Evolutionary conservation across 2,329 filamentous ascomycete species (phyloP).

Genomic region (Cryphonectria carpinicola): DNA sequence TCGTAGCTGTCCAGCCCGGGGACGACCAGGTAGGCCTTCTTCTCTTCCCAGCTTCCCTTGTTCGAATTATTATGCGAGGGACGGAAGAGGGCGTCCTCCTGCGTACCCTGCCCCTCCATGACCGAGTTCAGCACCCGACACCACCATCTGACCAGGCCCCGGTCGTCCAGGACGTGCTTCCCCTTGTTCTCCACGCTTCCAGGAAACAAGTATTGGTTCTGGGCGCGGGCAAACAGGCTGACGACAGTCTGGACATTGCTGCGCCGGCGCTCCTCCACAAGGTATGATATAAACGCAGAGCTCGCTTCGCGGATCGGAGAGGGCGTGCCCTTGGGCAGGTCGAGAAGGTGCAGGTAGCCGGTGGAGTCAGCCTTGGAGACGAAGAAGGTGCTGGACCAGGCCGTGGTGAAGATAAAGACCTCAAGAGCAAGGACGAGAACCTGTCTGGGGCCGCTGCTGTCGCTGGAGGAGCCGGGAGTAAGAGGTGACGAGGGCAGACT

Average conservation of each 20-base stretch:
- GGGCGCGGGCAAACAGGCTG: conserved; percentile 88
- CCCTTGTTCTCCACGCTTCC: conserved; percentile 81
- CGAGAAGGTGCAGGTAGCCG: conserved; percentile 74
- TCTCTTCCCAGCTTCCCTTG: conserved; percentile 43
- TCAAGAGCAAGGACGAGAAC: conserved; percentile 84
- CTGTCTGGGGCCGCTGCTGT: conserved; percentile 42
- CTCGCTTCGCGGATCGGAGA: conserved; percentile 78
- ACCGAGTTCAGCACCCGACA: conserved; percentile 83
- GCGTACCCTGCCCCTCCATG: conserved; percentile 50
- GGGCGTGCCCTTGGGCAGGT: conserved; percentile 62
- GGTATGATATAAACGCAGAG: conserved; percentile 74
- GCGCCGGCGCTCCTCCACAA: conserved; percentile 70
- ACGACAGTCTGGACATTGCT: conserved; percentile 72
- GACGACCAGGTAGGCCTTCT: conserved; percentile 83
- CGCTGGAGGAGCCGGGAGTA: conserved; percentile 33
- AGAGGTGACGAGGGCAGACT: conserved; percentile 25
- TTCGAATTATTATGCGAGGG: conserved; percentile 18
- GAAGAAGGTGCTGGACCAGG: conserved; percentile 82
- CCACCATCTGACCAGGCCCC: conserved; percentile 94
- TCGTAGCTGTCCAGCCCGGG: conserved; percentile 86
- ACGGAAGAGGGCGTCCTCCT: conserved; percentile 26
- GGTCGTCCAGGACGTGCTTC: conserved; percentile 92
- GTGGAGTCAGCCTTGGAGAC: conserved; percentile 97
- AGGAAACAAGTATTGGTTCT: conserved; percentile 93
- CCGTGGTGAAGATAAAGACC: conserved; percentile 83